These are phyloP conservation scores for Eragrostis curvula DNA, from an alignment of 176 grass and related monocot genomes.

Conservation along the genomic window DNA sequence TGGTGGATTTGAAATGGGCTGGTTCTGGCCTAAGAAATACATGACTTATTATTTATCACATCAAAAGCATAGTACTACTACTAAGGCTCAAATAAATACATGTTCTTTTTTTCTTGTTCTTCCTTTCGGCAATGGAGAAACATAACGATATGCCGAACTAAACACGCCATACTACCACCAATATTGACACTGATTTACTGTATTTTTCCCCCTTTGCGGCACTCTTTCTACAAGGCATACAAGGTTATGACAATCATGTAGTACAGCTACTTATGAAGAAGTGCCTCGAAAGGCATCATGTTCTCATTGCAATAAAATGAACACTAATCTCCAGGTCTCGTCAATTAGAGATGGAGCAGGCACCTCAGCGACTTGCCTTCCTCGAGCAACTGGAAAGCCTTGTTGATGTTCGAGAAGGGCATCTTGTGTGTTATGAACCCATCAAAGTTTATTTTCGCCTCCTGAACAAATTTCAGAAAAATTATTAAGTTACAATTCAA, in stretches of 20 bases:
- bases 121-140: too few relatives aligned
- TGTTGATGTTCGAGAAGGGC: slow-evolving; percentile 80
- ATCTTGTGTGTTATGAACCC: slow-evolving; percentile 91
- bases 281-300: too few relatives aligned
- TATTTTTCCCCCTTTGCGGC: neutral
- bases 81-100: too few relatives aligned
- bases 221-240: neutral
- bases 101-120: too few relatives aligned
- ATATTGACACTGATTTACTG: neutral
- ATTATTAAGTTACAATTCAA: neutral
- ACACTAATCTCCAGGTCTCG: neutral
- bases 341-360: slow-evolving; percentile 63
- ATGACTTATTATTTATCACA: too few relatives aligned
- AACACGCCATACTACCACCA: neutral
- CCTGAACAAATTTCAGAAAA: slow-evolving; percentile 37
- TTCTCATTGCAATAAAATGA: neutral
- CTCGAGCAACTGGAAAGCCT: slow-evolving; percentile 69
- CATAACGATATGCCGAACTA: too few relatives aligned
- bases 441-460: slow-evolving; percentile 73
- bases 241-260: neutral
- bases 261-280: neutral
- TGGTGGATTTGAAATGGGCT: too few relatives aligned
- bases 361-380: slow-evolving; percentile 83
- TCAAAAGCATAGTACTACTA: too few relatives aligned
- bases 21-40: too few relatives aligned